phyloP scores from a whole-genome alignment of 2,329 filamentous ascomycete species.

The Alternaria consortialis region DNA sequence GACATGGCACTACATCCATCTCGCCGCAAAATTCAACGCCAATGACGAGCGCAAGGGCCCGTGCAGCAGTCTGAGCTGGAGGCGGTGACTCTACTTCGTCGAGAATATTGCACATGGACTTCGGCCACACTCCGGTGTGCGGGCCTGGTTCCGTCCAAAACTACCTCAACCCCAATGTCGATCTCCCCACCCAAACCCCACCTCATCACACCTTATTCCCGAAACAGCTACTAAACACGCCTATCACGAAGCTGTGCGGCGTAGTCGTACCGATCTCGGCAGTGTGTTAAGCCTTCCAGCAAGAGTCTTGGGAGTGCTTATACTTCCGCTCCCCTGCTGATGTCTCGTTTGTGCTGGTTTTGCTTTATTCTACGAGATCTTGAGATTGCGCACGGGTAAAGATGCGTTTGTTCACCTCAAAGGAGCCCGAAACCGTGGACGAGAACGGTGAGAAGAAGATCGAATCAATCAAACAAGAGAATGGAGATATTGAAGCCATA shows the following conservation, averaged over 20 bases:
- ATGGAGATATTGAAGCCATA: constrained; percentile 15
- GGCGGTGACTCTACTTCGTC: background rate
- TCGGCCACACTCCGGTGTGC: constrained; percentile 7
- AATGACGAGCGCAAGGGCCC: background rate
- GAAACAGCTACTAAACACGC: background rate
- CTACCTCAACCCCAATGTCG: constrained; percentile 8
- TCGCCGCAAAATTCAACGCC: background rate
- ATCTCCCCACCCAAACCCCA: constrained; percentile 12
- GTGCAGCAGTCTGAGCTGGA: background rate
- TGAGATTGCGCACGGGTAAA: background rate
- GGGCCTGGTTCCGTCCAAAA: constrained; percentile 1
- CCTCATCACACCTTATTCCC: constrained; percentile 6
- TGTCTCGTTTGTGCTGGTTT: background rate
- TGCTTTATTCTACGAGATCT: background rate
- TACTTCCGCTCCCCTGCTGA: background rate
- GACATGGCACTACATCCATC: background rate
- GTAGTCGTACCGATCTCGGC: background rate
- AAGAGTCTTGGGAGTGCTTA: constrained; percentile 8
- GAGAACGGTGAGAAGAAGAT: background rate
- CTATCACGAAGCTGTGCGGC: constrained; percentile 6
- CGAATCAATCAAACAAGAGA: constrained; percentile 1
- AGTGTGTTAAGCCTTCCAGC: constrained; percentile 4
- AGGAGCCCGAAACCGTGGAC: background rate
- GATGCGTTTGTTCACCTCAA: background rate
- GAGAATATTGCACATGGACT: background rate